A percentile compares a stretch with the other conserved stretches of the same genome.
Conservation (phyloP, 2,329 filamentous ascomycete species). For the Aspergillus candidus region DNA sequence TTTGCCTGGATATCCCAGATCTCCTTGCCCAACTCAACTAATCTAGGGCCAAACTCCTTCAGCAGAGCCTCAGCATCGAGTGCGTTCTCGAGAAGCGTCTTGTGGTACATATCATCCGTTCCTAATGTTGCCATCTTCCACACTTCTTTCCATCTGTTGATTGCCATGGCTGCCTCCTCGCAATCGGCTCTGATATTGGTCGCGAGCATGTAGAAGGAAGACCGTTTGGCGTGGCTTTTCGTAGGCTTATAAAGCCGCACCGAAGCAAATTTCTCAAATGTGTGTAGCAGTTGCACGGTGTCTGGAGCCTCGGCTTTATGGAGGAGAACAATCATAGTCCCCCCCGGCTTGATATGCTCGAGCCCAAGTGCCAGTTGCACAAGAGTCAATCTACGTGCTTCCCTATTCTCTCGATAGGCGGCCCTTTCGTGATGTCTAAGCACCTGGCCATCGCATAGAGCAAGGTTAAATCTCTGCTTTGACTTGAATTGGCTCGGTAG, state of each 20-base stretch:
- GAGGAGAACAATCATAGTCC: slow-evolving; percentile 48
- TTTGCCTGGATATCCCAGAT: slow-evolving; percentile 28
- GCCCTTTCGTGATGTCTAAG: slow-evolving; percentile 35
- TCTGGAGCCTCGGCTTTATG: slow-evolving; percentile 44
- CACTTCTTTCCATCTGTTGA: slow-evolving; percentile 31
- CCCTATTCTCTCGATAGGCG: slow-evolving; percentile 27
- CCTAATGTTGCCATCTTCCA: slow-evolving; percentile 33
- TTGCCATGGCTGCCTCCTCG: slow-evolving; percentile 28
- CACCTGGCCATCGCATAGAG: slow-evolving; percentile 46
- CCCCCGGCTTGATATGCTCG: slow-evolving; percentile 41
- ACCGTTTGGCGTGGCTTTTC: slow-evolving; percentile 36
- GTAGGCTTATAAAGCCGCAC: slow-evolving; percentile 44
- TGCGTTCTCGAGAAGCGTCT: slow-evolving; percentile 1
- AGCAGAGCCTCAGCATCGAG: slow-evolving; percentile 23
- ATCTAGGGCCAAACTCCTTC: slow-evolving; percentile 30
- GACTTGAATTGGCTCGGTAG: slow-evolving; percentile 20
- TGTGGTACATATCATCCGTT: slow-evolving; percentile 5
- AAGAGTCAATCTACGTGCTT: slow-evolving; percentile 35
- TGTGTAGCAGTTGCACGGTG: slow-evolving; percentile 33
- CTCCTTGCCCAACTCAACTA: slow-evolving; percentile 25
- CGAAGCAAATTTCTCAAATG: slow-evolving; percentile 39
- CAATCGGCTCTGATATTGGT: slow-evolving; percentile 33
- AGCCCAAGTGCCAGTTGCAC: slow-evolving; percentile 43
- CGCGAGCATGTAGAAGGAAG: slow-evolving; percentile 52
- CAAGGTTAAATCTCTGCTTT: slow-evolving; percentile 36